Percentiles rank a stretch among this genome's conserved stretches.
Evolutionary conservation across 179 eudicot species (phyloP).

Genomic region (Spinacia oleracea): DNA sequence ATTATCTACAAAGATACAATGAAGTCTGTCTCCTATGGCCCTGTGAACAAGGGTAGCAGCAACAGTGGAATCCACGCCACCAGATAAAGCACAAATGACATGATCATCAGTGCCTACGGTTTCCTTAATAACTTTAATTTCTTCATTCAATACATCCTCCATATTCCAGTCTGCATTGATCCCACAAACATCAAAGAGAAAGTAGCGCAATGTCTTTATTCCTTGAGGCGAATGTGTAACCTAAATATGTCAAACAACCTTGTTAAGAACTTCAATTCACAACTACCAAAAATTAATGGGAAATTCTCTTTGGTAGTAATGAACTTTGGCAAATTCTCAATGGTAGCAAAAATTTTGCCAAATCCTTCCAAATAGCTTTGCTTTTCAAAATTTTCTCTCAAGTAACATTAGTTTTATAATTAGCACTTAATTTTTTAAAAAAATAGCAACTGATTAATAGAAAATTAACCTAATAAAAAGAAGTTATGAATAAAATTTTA

Average conservation of each 20-base stretch:
- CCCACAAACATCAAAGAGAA: constrained; percentile 83
- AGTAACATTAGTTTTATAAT: no score
- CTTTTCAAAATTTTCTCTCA: no score
- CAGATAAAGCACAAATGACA: constrained; percentile 94
- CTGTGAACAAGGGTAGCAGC: constrained; percentile 96
- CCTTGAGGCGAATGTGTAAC: constrained; percentile 97
- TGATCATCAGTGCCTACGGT: constrained; percentile 81
- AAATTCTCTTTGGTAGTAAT: no score
- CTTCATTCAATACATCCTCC: constrained; percentile 91
- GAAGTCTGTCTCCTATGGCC: constrained; percentile 94
- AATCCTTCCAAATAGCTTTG: no score
- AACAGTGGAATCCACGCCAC: constrained; percentile 97
- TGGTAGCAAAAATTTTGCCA: no score
- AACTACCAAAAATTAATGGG: no score
- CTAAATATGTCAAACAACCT: constrained; percentile 39
- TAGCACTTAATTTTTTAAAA: no score
- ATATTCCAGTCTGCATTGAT: constrained; percentile 80
- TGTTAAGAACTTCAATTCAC: neutral
- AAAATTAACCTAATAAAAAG: no score
- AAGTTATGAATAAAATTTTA: no score
- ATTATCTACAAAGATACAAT: constrained; percentile 89
- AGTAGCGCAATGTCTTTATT: constrained; percentile 74
- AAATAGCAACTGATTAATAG: no score
- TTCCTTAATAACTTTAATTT: constrained; percentile 57
- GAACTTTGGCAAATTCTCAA: no score